These are phyloP conservation scores for Alternaria ventricosa DNA, from an alignment of 2,329 filamentous ascomycete genomes.

Conservation along the genomic window DNA sequence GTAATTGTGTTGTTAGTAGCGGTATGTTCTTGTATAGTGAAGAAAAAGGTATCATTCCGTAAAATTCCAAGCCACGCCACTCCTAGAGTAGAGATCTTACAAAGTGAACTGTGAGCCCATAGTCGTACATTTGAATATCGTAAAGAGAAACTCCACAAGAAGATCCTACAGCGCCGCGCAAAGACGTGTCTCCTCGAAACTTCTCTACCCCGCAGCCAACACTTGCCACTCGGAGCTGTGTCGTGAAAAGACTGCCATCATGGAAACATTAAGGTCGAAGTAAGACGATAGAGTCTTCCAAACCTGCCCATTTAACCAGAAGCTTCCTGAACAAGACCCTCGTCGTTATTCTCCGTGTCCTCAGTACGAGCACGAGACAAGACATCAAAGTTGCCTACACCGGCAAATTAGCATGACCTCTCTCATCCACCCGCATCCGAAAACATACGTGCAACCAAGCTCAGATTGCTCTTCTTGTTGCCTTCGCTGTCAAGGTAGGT, in stretches of 20 bases:
- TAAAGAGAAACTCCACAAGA: constrained; percentile 1
- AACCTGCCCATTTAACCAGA: constrained; percentile 20
- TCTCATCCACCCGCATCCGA: not conserved
- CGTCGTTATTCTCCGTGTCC: constrained; percentile 36
- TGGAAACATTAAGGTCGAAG: not conserved
- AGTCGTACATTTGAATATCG: constrained; percentile 26
- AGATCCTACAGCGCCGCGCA: constrained; percentile 14
- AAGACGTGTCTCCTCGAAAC: not conserved
- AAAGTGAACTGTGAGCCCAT: constrained; percentile 24
- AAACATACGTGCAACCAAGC: constrained; percentile 78
- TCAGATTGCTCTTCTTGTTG: constrained; percentile 68
- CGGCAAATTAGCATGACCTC: not conserved
- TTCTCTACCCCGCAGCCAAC: not conserved
- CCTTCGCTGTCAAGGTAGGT: constrained; percentile 71
- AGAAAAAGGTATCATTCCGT: constrained; percentile 26
- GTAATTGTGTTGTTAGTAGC: not conserved
- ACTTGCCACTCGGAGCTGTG: not conserved
- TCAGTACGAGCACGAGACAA: constrained; percentile 35
- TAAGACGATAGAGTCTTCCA: not conserved
- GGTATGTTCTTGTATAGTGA: not conserved
- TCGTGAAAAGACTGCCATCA: not conserved
- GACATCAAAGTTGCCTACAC: constrained; percentile 45
- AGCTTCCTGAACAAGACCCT: constrained; percentile 43
- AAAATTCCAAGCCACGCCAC: constrained; percentile 9
- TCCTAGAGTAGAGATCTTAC: constrained; percentile 42